Conservation (phyloP, 805 yeast species). For the Starmerella apis region DNA sequence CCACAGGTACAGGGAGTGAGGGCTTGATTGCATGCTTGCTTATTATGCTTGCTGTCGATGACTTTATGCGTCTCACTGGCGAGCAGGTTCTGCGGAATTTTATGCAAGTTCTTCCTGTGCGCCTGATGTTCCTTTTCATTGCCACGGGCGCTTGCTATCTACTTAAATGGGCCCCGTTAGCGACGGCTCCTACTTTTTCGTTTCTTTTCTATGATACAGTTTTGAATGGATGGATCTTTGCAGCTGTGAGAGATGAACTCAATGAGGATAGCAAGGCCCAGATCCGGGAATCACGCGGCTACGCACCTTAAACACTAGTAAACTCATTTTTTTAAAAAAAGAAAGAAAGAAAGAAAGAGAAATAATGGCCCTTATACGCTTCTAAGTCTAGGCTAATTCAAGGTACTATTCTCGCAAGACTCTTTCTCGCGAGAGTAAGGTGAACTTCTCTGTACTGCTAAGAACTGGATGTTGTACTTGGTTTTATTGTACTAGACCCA, state of each 20-base stretch:
- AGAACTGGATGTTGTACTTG: too few species aligned
- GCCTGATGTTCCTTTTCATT: constrained; percentile 27
- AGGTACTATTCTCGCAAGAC: too few species aligned
- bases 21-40: constrained; percentile 28
- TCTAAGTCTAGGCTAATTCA: too few species aligned
- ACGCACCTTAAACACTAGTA: background rate
- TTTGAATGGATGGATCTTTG: constrained; percentile 28
- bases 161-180: constrained; percentile 20
- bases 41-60: constrained; percentile 25
- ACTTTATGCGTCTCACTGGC: constrained; percentile 25
- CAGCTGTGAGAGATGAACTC: constrained; percentile 30
- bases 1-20: constrained; percentile 24
- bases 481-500: too few species aligned
- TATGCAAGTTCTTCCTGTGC: constrained; percentile 27
- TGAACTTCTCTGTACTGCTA: too few species aligned
- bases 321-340: too few species aligned
- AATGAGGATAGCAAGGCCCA: constrained; percentile 27
- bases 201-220: constrained; percentile 29
- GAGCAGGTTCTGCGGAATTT: constrained; percentile 23
- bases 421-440: too few species aligned
- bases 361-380: too few species aligned
- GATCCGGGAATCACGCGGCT: constrained; percentile 24
- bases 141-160: constrained; percentile 25
- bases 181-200: constrained; percentile 29
- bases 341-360: too few species aligned